These are phyloP conservation scores for Russula virescens DNA, from an alignment of 768 basidiomycete genomes.

Conservation along the genomic window DNA sequence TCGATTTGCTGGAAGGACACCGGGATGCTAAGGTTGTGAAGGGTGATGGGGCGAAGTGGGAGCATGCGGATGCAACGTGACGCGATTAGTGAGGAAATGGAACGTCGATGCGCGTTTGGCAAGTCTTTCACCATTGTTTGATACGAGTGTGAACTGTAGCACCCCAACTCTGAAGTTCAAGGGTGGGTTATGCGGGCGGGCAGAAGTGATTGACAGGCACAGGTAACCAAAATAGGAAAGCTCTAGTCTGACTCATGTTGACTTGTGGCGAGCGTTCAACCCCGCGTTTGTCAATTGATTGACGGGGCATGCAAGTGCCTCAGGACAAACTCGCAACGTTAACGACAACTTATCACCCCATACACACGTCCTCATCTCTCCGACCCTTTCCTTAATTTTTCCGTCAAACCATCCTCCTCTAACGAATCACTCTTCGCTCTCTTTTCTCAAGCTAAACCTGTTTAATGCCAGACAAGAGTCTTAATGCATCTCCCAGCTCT, in stretches of 20 bases:
- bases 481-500: conserved; percentile 20
- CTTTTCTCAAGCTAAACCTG: not conserved
- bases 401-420: not conserved
- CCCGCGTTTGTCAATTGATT: not conserved
- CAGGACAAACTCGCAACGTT: not conserved
- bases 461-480: conserved; percentile 23
- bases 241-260: conserved; percentile 4
- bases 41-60: conserved; percentile 74
- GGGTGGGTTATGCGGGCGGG: too few species aligned
- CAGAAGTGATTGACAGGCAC: too few species aligned
- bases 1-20: conserved; percentile 65
- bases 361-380: not conserved
- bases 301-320: not conserved
- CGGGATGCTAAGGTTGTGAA: conserved; percentile 44
- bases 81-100: not conserved
- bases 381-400: not conserved
- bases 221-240: conserved; percentile 1
- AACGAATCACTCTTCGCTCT: conserved; percentile 5
- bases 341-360: not conserved
- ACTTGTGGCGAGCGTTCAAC: not conserved
- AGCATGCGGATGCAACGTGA: conserved; percentile 49
- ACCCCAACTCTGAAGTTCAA: too few species aligned
- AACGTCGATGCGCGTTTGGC: too few species aligned
- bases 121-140: too few species aligned
- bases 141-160: too few species aligned